These are phyloP conservation scores for Acer saccharum DNA, from an alignment of 345 rosid genomes.

Conservation along the genomic window DNA sequence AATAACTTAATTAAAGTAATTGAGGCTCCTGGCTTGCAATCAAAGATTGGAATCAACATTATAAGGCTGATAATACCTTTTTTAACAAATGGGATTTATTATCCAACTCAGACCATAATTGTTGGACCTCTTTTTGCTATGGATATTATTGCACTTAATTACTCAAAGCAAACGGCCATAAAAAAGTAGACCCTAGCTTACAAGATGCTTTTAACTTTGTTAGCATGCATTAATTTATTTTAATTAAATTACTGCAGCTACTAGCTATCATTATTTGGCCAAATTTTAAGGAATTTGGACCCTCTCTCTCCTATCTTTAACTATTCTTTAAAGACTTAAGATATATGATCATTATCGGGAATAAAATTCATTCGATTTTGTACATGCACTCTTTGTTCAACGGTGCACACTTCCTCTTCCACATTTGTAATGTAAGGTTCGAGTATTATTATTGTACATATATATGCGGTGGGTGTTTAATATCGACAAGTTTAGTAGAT, in stretches of 20 bases:
- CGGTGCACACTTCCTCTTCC: no score
- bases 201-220: background rate
- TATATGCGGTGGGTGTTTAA: no score
- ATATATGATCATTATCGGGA: no score
- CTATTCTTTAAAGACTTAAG: no score
- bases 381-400: no score
- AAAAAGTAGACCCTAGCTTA: background rate
- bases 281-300: no score
- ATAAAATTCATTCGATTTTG: no score
- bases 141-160: slow-evolving; percentile 6
- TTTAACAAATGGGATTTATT: background rate
- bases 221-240: background rate
- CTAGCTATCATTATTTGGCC: background rate
- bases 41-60: slow-evolving; percentile 9
- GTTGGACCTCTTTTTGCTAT: background rate
- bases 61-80: slow-evolving; percentile 5
- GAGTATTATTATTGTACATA: no score
- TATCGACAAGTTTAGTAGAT: no score
- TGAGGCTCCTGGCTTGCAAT: background rate
- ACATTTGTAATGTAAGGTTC: no score
- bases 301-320: background rate
- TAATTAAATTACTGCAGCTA: background rate
- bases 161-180: background rate
- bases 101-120: background rate
- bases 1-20: background rate